Evolutionary conservation across 139 green algal species (phyloP).

Genomic region (Chlamydomonas asymmetrica): DNA sequence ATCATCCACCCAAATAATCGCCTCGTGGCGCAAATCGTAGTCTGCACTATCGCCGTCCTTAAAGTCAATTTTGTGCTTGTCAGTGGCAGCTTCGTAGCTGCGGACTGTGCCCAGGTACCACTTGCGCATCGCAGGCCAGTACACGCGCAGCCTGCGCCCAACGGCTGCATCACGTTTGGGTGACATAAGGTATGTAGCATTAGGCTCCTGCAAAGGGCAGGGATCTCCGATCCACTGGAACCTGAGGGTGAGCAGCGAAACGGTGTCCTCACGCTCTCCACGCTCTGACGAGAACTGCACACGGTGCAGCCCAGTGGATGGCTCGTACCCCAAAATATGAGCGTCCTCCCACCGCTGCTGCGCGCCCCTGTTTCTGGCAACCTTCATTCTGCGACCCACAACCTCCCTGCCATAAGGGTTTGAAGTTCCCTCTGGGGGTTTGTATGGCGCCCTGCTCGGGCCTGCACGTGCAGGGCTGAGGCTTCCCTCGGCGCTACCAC

Average conservation of each 20-base stretch:
- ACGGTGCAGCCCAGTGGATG: neutral
- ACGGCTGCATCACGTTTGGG: too few relatives aligned
- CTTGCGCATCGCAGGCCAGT: neutral
- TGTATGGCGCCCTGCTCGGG: too few relatives aligned
- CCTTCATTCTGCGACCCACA: too few relatives aligned
- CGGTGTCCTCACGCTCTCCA: neutral
- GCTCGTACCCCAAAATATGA: too few relatives aligned
- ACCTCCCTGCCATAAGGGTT: too few relatives aligned
- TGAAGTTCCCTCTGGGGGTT: too few relatives aligned
- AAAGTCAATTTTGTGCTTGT: neutral
- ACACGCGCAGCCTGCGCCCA: neutral
- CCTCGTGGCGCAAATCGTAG: constrained; percentile 1
- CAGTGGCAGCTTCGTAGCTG: neutral
- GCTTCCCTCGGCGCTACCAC: too few relatives aligned
- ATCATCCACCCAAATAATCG: neutral
- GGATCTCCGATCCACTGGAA: neutral
- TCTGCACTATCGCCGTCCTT: neutral
- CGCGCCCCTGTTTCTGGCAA: too few relatives aligned
- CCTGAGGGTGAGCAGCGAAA: neutral
- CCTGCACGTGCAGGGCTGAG: too few relatives aligned
- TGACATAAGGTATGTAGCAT: too few relatives aligned
- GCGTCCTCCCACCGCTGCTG: too few relatives aligned
- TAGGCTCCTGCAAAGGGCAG: too few relatives aligned
- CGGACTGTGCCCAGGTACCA: neutral
- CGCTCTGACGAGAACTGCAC: neutral